Percentiles rank a stretch among this genome's conserved stretches.
Conservation (phyloP, 768 basidiomycete species). For the Amanita brunnescens region DNA sequence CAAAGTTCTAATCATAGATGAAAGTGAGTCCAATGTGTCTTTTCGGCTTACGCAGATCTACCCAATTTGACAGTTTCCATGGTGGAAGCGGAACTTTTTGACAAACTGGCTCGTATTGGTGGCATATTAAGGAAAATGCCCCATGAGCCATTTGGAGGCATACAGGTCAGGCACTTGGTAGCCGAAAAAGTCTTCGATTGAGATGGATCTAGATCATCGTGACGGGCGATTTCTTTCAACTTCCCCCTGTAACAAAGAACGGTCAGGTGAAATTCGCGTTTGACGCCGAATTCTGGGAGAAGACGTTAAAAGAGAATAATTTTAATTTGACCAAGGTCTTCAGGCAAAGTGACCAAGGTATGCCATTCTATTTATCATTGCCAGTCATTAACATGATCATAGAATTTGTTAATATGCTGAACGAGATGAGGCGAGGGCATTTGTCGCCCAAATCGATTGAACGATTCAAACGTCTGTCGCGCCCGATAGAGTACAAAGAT, state of each 20-base stretch:
- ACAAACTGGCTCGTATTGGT: slow-evolving; percentile 78
- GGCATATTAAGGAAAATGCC: slow-evolving; percentile 46
- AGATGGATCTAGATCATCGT: slow-evolving; percentile 56
- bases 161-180: slow-evolving; percentile 51
- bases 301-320: slow-evolving; percentile 58
- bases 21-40: slow-evolving; percentile 37
- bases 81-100: slow-evolving; percentile 90
- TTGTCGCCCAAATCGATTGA: slow-evolving; percentile 55
- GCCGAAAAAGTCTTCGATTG: not conserved
- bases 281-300: slow-evolving; percentile 73
- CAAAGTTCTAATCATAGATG: slow-evolving; percentile 76
- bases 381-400: not conserved
- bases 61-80: slow-evolving; percentile 68
- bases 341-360: slow-evolving; percentile 86
- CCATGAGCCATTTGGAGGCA: slow-evolving; percentile 81
- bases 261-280: slow-evolving; percentile 80
- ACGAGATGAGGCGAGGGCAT: slow-evolving; percentile 92
- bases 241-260: slow-evolving; percentile 81
- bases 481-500: slow-evolving; percentile 69
- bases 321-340: slow-evolving; percentile 96
- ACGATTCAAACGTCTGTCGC: slow-evolving; percentile 62
- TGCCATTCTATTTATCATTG: slow-evolving; percentile 12
- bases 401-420: slow-evolving; percentile 95
- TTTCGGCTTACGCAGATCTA: not conserved
- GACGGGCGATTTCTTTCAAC: slow-evolving; percentile 97